Conservation (phyloP, 805 yeast genomes). For the Lachancea cidri region DNA sequence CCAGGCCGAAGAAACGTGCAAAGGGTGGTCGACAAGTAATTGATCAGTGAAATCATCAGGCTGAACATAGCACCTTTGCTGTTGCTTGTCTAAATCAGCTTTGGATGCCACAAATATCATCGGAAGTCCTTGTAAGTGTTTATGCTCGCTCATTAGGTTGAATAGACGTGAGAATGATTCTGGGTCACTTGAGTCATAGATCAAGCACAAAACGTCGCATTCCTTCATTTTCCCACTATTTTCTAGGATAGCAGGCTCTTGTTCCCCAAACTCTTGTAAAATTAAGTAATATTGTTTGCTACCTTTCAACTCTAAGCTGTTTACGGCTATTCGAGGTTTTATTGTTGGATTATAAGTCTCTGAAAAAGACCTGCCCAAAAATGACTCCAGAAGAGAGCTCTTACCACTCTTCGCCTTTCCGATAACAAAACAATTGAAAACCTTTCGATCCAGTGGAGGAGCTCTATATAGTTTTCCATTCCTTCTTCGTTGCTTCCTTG, state of each 20-base stretch:
- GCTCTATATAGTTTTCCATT: slow-evolving; percentile 65
- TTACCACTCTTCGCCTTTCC: slow-evolving; percentile 90
- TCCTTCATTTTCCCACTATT: slow-evolving; percentile 64
- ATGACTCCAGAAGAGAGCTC: slow-evolving; percentile 75
- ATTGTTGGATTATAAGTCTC: slow-evolving; percentile 77
- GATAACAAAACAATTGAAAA: slow-evolving; percentile 81
- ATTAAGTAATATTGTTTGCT: slow-evolving; percentile 94
- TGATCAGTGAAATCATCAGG: slow-evolving; percentile 82
- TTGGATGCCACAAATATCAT: slow-evolving; percentile 85
- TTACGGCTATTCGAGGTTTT: slow-evolving; percentile 75
- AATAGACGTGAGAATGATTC: slow-evolving; percentile 83
- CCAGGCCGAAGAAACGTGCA: slow-evolving; percentile 91
- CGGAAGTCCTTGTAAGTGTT: slow-evolving; percentile 62
- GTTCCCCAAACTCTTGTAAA: slow-evolving; percentile 82
- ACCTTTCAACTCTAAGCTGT: slow-evolving; percentile 87
- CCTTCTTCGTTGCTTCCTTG: slow-evolving; percentile 63
- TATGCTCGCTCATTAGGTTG: slow-evolving; percentile 57
- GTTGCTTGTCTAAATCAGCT: slow-evolving; percentile 94
- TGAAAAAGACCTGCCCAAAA: slow-evolving; percentile 66
- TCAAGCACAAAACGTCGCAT: slow-evolving; percentile 86
- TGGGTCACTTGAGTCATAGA: slow-evolving; percentile 94
- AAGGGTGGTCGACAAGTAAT: slow-evolving; percentile 67
- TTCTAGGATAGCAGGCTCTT: slow-evolving; percentile 75
- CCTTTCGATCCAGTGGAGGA: slow-evolving; percentile 74
- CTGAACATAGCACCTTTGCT: slow-evolving; percentile 77